Evolutionary conservation across 257 asterid genomes (phyloP).

Genomic region (Solanum verrucosum): DNA sequence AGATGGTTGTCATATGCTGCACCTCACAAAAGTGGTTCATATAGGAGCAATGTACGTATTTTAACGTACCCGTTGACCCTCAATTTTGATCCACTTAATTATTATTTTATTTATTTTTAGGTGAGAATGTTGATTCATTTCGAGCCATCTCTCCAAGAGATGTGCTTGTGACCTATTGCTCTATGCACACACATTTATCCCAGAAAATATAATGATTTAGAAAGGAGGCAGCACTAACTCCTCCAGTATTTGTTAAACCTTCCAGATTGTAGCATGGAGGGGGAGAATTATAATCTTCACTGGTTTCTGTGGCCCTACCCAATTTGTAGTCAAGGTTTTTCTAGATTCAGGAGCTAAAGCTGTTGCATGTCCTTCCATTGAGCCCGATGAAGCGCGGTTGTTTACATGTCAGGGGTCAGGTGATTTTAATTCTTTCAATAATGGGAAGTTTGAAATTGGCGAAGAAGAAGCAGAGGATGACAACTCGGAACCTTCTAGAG

Average conservation of each 20-base stretch:
- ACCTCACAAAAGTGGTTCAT: background rate
- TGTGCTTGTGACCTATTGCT: background rate
- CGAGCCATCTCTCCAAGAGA: background rate
- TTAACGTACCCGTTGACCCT: background rate
- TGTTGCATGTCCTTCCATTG: slow-evolving; percentile 73
- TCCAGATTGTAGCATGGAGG: slow-evolving; percentile 87
- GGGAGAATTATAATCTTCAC: slow-evolving; percentile 80
- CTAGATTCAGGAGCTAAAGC: slow-evolving; percentile 90
- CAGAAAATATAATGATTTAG: background rate
- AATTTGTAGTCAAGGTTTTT: slow-evolving; percentile 63
- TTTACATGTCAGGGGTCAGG: slow-evolving; percentile 60
- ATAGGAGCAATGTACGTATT: background rate
- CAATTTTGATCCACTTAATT: background rate
- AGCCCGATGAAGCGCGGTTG: slow-evolving; percentile 65
- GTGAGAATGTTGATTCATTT: background rate
- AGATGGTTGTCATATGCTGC: background rate
- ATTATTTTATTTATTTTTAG: background rate
- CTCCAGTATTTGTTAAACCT: slow-evolving; percentile 4
- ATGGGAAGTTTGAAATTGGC: slow-evolving; percentile 83
- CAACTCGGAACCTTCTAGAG: slow-evolving; percentile 39
- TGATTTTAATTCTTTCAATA: slow-evolving; percentile 53
- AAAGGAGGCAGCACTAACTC: background rate
- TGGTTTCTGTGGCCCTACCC: slow-evolving; percentile 72
- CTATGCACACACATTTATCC: background rate
- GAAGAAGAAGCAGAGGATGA: slow-evolving; percentile 53